Percentiles rank a stretch among this genome's conserved stretches.
Evolutionary conservation across 371 early-diverging fungal genomes (phyloP).

Genomic region (Rhizopus delemar): DNA sequence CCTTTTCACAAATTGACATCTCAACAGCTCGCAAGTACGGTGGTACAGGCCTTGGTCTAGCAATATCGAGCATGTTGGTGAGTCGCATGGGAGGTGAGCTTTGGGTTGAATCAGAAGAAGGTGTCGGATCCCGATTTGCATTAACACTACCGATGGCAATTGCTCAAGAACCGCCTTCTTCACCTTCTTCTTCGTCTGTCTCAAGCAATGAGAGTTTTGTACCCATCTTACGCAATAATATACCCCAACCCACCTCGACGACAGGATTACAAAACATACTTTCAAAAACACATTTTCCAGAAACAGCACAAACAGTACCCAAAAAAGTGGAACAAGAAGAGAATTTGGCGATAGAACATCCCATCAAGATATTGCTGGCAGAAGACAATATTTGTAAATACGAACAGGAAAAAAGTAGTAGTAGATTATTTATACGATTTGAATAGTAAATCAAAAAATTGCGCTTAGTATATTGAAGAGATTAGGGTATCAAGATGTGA

Average conservation of each 20-base stretch:
- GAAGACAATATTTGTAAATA: constrained; percentile 53
- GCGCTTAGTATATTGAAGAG: constrained; percentile 58
- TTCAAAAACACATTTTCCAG: constrained; percentile 3
- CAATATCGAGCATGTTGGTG: constrained; percentile 60
- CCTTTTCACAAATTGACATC: constrained; percentile 63
- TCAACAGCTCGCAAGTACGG: constrained; percentile 60
- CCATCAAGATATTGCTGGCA: constrained; percentile 46
- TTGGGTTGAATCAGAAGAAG: constrained; percentile 64
- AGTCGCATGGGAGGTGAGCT: constrained; percentile 64
- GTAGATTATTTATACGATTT: not conserved
- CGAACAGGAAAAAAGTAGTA: not conserved
- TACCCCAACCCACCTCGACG: not conserved
- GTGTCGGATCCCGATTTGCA: constrained; percentile 56
- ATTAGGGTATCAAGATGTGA: constrained; percentile 54
- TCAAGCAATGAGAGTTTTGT: not conserved
- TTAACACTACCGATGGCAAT: constrained; percentile 56
- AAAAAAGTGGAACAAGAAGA: constrained; percentile 32
- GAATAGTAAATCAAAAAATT: constrained; percentile 59
- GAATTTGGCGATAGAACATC: constrained; percentile 36
- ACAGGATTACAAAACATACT: constrained; percentile 1
- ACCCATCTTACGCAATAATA: not conserved
- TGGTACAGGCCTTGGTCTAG: constrained; percentile 60
- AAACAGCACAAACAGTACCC: not conserved
- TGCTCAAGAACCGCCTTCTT: constrained; percentile 14
- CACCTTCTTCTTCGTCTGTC: not conserved